Base-by-base conservation (phyloP, 176 grass and related monocot species). In the Oryza australiensis region DNA sequence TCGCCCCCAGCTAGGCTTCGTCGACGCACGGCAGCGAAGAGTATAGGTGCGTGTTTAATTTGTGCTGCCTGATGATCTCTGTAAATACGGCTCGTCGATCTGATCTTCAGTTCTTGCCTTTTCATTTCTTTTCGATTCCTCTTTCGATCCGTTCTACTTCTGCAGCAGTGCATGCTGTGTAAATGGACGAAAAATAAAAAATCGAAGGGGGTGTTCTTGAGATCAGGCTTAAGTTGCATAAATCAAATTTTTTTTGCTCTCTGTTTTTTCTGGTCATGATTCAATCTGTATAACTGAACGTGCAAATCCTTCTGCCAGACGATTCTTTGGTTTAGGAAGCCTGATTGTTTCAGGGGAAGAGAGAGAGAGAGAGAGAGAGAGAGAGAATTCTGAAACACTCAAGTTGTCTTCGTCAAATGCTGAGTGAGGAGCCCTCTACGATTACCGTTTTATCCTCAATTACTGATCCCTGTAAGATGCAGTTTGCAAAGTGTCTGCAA, bases 1-100 rank as follows among this genome's bases (percentile, higher is more conserved):
- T 87, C 63, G 76, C 86, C 29, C 91, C 91, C 20, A 87, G 77
- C 73, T 93, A 46, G 43, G 9, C 9, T 40, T 40, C 38, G 38
- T 40, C 38, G 38, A 40, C 37, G 37, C 43, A 3, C 43, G 43
- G 12, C 13, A 3, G 43, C 43, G 38, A 46, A 46, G 80, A 90
- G 66, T 67, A 5, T 53, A n/a, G 3, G 22, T 24, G 35, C 51
- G 9, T 22, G 2, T 41, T 38, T 1, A 5, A n/a, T n/a, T 16
- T 5, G 3, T 55, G 45, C 13, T 22, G 18, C 46, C 30, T 16
- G 20, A 76, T 10, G 13, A 43, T 43, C 27, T 30, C 22, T 64
- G 59, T 78, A 64, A 15, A 45, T 65, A 62, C 16, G 28, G 46
- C 4, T 57, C 18, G 16, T 23, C 28, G 41, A 43, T 43, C 41